Evolutionary conservation across 2,329 filamentous ascomycete genomes (phyloP).

Genomic region (Rhytidhysteron rufulum): DNA sequence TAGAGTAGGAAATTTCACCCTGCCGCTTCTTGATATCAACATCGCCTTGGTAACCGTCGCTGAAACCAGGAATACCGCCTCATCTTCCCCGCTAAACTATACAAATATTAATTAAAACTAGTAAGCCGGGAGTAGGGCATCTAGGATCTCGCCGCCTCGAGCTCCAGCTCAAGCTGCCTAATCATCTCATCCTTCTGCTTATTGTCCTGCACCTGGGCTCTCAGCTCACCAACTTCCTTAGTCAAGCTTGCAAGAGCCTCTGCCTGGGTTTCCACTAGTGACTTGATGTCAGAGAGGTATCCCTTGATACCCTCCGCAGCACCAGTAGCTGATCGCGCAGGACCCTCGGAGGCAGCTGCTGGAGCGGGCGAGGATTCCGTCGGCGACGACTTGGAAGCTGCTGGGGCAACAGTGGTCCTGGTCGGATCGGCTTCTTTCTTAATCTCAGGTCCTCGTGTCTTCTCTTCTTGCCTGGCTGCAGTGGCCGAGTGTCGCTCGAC

Average conservation of each 20-base stretch:
- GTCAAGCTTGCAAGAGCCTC: slow-evolving; percentile 69
- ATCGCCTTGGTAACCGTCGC: no score
- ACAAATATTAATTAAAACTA: not conserved
- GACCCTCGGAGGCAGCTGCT: slow-evolving; percentile 36
- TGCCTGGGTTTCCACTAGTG: slow-evolving; percentile 69
- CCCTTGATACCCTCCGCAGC: slow-evolving; percentile 57
- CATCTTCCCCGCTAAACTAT: not conserved
- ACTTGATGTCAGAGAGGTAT: slow-evolving; percentile 72
- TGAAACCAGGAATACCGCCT: not conserved
- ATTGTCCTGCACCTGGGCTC: slow-evolving; percentile 64
- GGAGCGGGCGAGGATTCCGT: slow-evolving; percentile 26
- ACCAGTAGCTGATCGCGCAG: slow-evolving; percentile 30
- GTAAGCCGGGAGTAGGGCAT: not conserved
- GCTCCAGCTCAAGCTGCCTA: slow-evolving; percentile 37
- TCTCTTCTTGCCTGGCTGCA: slow-evolving; percentile 37
- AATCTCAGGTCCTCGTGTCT: slow-evolving; percentile 30
- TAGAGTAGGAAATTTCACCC: no score
- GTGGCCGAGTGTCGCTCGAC: slow-evolving; percentile 54
- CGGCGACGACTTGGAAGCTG: slow-evolving; percentile 32
- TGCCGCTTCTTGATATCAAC: no score
- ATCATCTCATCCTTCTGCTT: slow-evolving; percentile 40
- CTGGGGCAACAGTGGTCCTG: slow-evolving; percentile 32
- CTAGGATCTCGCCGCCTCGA: slow-evolving; percentile 39
- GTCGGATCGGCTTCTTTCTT: slow-evolving; percentile 40
- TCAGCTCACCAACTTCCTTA: slow-evolving; percentile 60